Evolutionary conservation across 331 rosid genomes (phyloP), one percentile per base, ranked within the genome.

Genomic region (Rosa hybrid): DNA sequence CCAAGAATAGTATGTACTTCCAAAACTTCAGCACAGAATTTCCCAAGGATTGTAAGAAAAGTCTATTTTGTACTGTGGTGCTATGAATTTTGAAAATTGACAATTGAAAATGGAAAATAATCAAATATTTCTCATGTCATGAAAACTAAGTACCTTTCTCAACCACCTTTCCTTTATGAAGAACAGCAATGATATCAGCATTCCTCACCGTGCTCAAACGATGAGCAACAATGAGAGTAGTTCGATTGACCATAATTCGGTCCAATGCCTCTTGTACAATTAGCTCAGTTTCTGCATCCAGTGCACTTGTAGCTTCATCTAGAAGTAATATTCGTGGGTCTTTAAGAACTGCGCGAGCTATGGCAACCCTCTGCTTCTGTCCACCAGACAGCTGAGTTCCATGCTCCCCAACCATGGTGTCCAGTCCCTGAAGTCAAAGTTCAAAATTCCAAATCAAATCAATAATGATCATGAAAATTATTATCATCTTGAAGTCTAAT

Each of bases 191-290:
- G 86, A 81, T 83, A 65, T 89, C 90, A 4, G 93, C 96, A 78
- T 88, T 89, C 86, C 86, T 87, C 79, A 91, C 91, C 1, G 96
- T 91, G 85, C 93, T 89, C 77, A 91, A 71, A 59, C 90, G 93
- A 82, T 91, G 96, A 34, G 96, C 96, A 13, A 91, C 39, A 62
- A 62, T 25, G 38, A 62, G 38, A 62, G 68, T 62, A 62, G 68
- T 62, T 62, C 68, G 68, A 23, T 62, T 62, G 39, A 62, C 39
- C 68, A 62, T 62, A 9, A 62, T 25, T 1, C 68, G 4, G 17
- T 62, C 41, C 39, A 62, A 12, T 62, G 95, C 92, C 21, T 92
- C 92, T 85, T 92, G 97, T 39, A 23, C 68, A 23, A 23, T 23
- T 23, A 8, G 11, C 68, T 62, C 68, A 27, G 39, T 23, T 62